Percentiles rank a stretch among this genome's conserved stretches.
Conservation (phyloP, 805 yeast genomes). For the Zygosaccharomyces bailii region DNA sequence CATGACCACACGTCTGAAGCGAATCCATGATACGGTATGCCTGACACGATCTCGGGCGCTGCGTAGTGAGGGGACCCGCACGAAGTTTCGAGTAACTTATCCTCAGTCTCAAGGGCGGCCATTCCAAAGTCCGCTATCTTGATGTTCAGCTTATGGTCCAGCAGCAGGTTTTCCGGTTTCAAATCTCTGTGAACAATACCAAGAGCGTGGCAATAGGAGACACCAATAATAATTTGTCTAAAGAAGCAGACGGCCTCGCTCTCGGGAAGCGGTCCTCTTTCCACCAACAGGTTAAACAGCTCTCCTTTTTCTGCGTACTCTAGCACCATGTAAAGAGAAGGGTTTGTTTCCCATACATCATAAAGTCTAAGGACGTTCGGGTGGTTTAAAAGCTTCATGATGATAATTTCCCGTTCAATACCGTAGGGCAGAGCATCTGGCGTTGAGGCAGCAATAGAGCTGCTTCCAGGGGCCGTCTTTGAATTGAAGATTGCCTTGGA, state of each 20-base stretch:
- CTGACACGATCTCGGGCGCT: slow-evolving; percentile 95
- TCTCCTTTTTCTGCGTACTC: slow-evolving; percentile 93
- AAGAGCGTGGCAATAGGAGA: slow-evolving; percentile 93
- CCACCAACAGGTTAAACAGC: slow-evolving; percentile 91
- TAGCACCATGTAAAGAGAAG: slow-evolving; percentile 95
- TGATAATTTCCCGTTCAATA: slow-evolving; percentile 92
- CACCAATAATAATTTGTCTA: slow-evolving; percentile 95
- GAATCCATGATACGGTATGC: slow-evolving; percentile 94
- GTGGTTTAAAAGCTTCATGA: slow-evolving; percentile 81
- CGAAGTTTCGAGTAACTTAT: slow-evolving; percentile 88
- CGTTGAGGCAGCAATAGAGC: slow-evolving; percentile 40
- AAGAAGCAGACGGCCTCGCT: slow-evolving; percentile 88
- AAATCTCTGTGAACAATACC: slow-evolving; percentile 95
- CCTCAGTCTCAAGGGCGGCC: slow-evolving; percentile 97
- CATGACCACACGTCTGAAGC: slow-evolving; percentile 98
- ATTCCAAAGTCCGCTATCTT: slow-evolving; percentile 96
- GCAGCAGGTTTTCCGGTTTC: slow-evolving; percentile 87
- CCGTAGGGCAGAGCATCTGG: slow-evolving; percentile 70
- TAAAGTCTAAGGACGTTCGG: slow-evolving; percentile 94
- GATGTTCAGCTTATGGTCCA: slow-evolving; percentile 87
- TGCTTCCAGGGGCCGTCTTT: slow-evolving; percentile 31
- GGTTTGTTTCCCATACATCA: slow-evolving; percentile 92
- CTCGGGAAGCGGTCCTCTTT: slow-evolving; percentile 88
- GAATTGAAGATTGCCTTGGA: slow-evolving; percentile 67
- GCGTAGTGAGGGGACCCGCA: slow-evolving; percentile 98